Base-by-base conservation (phyloP, 192 early-diverging fungal species). In the Lobosporangium transversale region DNA sequence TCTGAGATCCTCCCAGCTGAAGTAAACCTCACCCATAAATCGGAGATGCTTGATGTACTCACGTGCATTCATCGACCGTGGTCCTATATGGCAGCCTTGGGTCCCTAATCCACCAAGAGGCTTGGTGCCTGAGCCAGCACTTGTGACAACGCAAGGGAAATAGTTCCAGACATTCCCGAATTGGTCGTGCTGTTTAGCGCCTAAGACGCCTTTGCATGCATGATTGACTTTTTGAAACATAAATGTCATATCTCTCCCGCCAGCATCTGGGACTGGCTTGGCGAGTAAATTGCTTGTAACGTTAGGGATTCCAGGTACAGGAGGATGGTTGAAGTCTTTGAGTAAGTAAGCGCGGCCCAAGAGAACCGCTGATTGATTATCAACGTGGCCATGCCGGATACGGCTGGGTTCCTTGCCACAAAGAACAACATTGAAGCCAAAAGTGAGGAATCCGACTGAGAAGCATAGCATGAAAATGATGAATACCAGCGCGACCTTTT, bases 401-500 rank as follows among this genome's bases (percentile, higher is more conserved):
- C 85, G 79, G 31, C 30, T 79, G 1, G 81, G 76, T 21, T 83
- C 76, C 26, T 70, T 62, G 9, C 83, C 78, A 64, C 85, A 92
- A 20, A 92, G 79, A 51, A 89, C 85, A 43, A 88, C 84, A 64
- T 90, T 89, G 69, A 92, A 87, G 17, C 93, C 95, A 66, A 97
- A 94, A 3, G 93, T 95, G 51, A 95, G 53, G 71, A 97, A 97
- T 29, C 93, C 94, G 37, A 94, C 85, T 18, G 69, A 44, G 2
- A 62, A 82, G 84, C 93, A 94, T 9, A 94, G 66, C 2, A 89
- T 29, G n/a, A 90, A 64, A 53, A 95, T 97, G 73, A 97, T 87
- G 50, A 81, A 88, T 59, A 94, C 93, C n/a, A 97, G 80, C 0
- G 93, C 89, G 35, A 95, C 86, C 76, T 97, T 97, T 71, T 97